Evolutionary conservation across 805 yeast species (phyloP).

Genomic region (Suhomyces prunicola): DNA sequence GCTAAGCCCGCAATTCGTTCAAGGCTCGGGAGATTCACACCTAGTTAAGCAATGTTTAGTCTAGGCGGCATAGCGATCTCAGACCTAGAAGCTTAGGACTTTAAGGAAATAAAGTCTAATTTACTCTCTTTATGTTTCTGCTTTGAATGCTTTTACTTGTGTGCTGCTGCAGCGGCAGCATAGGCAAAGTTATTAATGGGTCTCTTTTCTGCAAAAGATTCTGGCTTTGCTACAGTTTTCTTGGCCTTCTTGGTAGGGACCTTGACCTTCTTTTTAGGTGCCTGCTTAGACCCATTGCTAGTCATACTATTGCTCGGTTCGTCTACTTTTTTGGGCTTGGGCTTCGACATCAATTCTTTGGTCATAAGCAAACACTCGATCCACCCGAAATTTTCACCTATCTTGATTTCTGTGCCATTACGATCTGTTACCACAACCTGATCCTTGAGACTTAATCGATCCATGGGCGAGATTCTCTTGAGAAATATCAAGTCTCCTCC

Average conservation of each 20-base stretch:
- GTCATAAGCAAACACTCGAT: conserved; percentile 67
- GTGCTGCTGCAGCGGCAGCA: conserved; percentile 47
- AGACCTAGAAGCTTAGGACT: too few relatives aligned
- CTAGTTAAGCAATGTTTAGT: too few relatives aligned
- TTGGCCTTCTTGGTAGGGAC: background rate
- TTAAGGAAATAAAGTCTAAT: too few relatives aligned
- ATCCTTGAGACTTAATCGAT: conserved; percentile 21
- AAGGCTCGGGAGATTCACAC: too few relatives aligned
- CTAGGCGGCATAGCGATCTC: too few relatives aligned
- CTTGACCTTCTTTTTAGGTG: conserved; percentile 3
- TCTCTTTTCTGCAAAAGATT: conserved; percentile 5
- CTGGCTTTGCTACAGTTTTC: background rate
- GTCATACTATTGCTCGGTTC: background rate
- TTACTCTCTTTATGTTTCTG: background rate
- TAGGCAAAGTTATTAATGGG: conserved; percentile 36
- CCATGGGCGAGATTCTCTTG: conserved; percentile 35
- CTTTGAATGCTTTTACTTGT: background rate
- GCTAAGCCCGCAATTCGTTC: too few relatives aligned
- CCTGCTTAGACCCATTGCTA: background rate
- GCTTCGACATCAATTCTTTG: conserved; percentile 42
- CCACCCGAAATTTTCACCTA: conserved; percentile 58
- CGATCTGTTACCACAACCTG: conserved; percentile 27
- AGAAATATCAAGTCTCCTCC: conserved; percentile 56
- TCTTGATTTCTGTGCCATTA: conserved; percentile 25
- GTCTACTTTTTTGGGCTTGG: background rate